Base-by-base conservation (phyloP, 371 early-diverging fungal species). In the Saksenaea oblongispora region DNA sequence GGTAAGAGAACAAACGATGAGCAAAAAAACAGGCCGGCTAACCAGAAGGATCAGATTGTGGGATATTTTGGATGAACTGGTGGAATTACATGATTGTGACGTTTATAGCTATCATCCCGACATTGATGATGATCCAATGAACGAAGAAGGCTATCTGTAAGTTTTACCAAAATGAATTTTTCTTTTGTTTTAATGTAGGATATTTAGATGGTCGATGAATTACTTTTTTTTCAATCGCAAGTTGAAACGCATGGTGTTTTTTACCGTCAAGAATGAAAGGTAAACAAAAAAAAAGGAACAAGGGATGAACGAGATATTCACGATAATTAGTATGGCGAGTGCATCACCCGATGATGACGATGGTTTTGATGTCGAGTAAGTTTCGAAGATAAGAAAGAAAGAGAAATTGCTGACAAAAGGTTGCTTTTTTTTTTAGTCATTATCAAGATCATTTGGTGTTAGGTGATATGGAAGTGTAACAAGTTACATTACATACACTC, bases 141-240 rank as follows among this genome's bases (percentile, higher is more conserved):
- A 86, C 42, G 96, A 94, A 54, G 61, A 61, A 63, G 84, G 83
- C 13, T 84, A 78, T 28, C 67, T 78, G 82, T 78, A 74, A 75
- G 72, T 65, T 47, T 8, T 18, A 1, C 22, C 14, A n/a, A 14
- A 41, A 17, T 17, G 51, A 22, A 22, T 9, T 31, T 26, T 31
- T 26, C 17, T 36, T 35, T 18, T 18, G 2, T 8, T 0, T 18
- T 18, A 22, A 47, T 22, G 22, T 18, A 13, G 27, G 26, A 35
- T 58, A 1, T 15, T 31, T 66, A 93, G 93, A 36, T 94, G 95
- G 96, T 92, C 93, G 28, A 91, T 95, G 78, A 94, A 96, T 80
- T 94, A 93, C 80, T 95, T 97, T 65, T 96, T 97, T 80, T 91
- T 89, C 65, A 96, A 97, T 77, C 87, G 91, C 59, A 89, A 90